Evolutionary conservation across 139 green algal species (phyloP).

Genomic region (Mesotaenium endlicherianum): DNA sequence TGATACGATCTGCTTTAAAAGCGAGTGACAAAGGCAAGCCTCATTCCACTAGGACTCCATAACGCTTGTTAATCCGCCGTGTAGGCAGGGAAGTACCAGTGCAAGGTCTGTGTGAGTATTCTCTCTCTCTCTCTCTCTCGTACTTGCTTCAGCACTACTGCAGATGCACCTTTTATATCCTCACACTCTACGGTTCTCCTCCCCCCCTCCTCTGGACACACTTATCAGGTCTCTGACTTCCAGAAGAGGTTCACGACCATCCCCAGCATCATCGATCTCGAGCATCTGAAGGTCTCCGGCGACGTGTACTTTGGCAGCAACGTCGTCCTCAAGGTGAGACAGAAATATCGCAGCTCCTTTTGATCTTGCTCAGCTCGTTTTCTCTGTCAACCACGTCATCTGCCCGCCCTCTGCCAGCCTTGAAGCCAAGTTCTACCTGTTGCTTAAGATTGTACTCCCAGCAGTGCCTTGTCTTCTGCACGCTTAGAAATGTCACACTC

Average conservation of each 20-base stretch:
- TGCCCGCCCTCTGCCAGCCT: too few relatives aligned
- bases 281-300: conserved; percentile 37
- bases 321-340: conserved; percentile 32
- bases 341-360: background rate
- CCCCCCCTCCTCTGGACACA: background rate
- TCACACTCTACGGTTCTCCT: background rate
- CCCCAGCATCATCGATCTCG: conserved; percentile 38
- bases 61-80: background rate
- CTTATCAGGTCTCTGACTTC: conserved; percentile 18
- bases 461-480: too few relatives aligned
- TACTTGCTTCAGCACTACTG: background rate
- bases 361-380: background rate
- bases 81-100: background rate
- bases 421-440: too few relatives aligned
- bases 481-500: too few relatives aligned
- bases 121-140: background rate
- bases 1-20: too few relatives aligned
- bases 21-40: background rate
- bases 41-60: background rate
- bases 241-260: conserved; percentile 33
- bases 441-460: too few relatives aligned
- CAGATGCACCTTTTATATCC: background rate
- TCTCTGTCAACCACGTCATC: background rate
- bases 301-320: conserved; percentile 15
- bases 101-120: background rate